Evolutionary conservation across 2,329 filamentous ascomycete species (phyloP).

Genomic region (Scedosporium apiospermum): DNA sequence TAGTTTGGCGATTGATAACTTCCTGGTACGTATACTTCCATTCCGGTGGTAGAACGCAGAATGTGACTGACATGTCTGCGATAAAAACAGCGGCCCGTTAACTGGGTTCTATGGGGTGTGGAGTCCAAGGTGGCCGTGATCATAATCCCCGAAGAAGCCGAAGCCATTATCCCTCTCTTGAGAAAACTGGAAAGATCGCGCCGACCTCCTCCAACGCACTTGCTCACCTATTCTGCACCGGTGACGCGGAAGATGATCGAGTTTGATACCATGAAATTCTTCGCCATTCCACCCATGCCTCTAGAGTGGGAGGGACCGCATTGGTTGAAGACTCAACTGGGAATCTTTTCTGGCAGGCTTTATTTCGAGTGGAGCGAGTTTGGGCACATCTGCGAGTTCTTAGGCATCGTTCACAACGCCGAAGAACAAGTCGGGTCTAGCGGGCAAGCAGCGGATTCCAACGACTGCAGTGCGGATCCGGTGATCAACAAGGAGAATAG

Average conservation of each 20-base stretch:
- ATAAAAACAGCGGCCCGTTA: constrained; percentile 33
- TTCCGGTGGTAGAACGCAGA: constrained; percentile 12
- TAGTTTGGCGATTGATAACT: no score
- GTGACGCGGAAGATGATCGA: constrained; percentile 49
- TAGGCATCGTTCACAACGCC: constrained; percentile 16
- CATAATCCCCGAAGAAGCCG: constrained; percentile 54
- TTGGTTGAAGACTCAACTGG: constrained; percentile 49
- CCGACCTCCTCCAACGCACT: constrained; percentile 6
- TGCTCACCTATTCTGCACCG: constrained; percentile 50
- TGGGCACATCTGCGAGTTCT: constrained; percentile 17
- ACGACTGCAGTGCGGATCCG: constrained; percentile 1
- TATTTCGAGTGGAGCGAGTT: constrained; percentile 47
- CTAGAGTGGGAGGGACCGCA: constrained; percentile 28
- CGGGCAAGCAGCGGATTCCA: neutral
- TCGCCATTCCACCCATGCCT: constrained; percentile 38
- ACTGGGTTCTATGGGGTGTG: constrained; percentile 52
- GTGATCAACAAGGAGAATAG: constrained; percentile 6
- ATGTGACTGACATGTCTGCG: constrained; percentile 10
- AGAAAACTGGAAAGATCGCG: constrained; percentile 7
- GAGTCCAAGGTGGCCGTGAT: constrained; percentile 40
- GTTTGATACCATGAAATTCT: constrained; percentile 46
- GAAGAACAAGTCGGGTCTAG: no score
- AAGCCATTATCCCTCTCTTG: constrained; percentile 39
- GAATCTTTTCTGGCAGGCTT: constrained; percentile 49
- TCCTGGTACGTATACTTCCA: neutral